phyloP scores from a whole-genome alignment of 768 basidiomycete species.

The Lentinula edodes region DNA sequence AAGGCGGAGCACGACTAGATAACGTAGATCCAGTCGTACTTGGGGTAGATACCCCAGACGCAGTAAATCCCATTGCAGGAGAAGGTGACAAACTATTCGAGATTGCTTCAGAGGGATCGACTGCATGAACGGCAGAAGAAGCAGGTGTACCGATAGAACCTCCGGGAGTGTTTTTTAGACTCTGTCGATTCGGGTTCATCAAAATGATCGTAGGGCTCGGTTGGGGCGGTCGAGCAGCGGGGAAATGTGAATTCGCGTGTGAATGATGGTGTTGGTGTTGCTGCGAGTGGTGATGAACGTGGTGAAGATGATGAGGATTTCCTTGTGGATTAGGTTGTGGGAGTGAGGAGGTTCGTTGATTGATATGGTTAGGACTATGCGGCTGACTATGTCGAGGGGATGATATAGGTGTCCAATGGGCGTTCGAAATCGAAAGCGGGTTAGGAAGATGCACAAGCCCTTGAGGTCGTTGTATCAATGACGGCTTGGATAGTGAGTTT shows the following conservation, averaged over 20 bases:
- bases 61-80: conserved; percentile 12
- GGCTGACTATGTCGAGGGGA: background rate
- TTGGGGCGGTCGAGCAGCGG: background rate
- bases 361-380: background rate
- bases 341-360: conserved; percentile 5
- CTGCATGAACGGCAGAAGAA: conserved; percentile 2
- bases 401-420: conserved; percentile 3
- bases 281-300: background rate
- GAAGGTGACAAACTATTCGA: conserved; percentile 10
- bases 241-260: conserved; percentile 9
- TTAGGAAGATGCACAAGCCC: background rate
- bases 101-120: conserved; percentile 7
- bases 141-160: background rate
- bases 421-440: background rate
- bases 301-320: background rate
- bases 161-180: background rate
- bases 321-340: background rate
- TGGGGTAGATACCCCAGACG: conserved; percentile 15
- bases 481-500: background rate
- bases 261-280: conserved; percentile 5
- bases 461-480: background rate
- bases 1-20: conserved; percentile 47
- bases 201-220: conserved; percentile 6
- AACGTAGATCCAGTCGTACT: conserved; percentile 26
- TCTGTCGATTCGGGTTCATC: conserved; percentile 9